Base-by-base conservation (phyloP, 2,329 filamentous ascomycete genomes). In the Cladosporium sp. region DNA sequence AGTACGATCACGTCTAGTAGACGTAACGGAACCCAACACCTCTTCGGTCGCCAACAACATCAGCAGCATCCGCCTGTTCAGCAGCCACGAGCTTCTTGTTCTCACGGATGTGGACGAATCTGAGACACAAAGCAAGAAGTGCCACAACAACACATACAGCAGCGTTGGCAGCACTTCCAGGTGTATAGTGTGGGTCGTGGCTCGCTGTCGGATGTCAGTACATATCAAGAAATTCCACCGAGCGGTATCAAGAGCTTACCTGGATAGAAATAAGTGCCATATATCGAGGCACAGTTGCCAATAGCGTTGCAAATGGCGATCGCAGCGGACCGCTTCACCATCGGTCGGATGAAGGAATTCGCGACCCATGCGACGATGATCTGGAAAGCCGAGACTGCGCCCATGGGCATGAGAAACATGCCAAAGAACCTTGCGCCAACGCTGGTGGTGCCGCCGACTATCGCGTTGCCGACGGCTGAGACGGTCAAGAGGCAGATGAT, bases 341-440 rank as follows among this genome's bases (percentile, higher is more conserved):
- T 72, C 0, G 77, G 77, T 8, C 76, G 70, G 2, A 75, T 74
- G 36, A 71, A 70, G 1, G 69, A 70, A 34, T 70, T 70, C 1
- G 70, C 69, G 5, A 71, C 64, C 70, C 69, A 69, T 2, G 74
- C 68, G 11, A 77, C 69, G 36, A 76, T 74, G 38, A 77, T 70
- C 34, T 74, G 74, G 51, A 73, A 76, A 2, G 73, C 73, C 6
- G 72, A 70, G 8, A 77, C 69, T 24, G 70, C 69, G 36, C 70
- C 71, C 64, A 69, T 68, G 44, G 52, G 62, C 62, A 64, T 64
- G 26, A 89, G 75, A 69, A 88, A 88, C 81, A 88, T 87, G 69
- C 85, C 87, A 67, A 88, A 87, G 77, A 87, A 88, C 2, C 85
- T 81, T 0, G 82, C 83, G 0, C 81, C 85, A 0, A 82, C 78